Percentiles rank a stretch among this genome's conserved stretches.
Conservation (phyloP, 164 flowering plant species). For the Sedum album region DNA sequence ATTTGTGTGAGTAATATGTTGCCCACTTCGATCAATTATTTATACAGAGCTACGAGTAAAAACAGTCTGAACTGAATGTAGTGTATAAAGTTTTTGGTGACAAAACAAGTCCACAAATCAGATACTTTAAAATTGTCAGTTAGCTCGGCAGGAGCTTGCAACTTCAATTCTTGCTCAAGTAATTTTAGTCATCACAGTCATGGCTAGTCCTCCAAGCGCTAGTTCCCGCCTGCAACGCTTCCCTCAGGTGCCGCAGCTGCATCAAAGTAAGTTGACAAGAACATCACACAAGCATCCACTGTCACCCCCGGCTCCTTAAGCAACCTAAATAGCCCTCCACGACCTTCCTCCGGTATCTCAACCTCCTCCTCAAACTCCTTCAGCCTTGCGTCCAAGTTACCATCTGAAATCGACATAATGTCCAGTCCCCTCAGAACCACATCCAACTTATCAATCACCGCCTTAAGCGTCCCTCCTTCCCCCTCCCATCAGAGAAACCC, state of each 20-base stretch:
- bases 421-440: background rate
- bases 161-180: background rate
- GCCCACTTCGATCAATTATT: too few relatives aligned
- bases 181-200: background rate
- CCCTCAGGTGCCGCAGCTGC: background rate
- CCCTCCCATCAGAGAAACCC: background rate
- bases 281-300: background rate
- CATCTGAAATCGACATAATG: background rate
- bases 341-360: background rate
- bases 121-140: background rate
- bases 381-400: background rate
- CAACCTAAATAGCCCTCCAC: background rate
- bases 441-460: background rate
- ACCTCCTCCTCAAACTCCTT: background rate
- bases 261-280: background rate
- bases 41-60: background rate
- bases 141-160: background rate
- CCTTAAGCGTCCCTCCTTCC: background rate
- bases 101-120: background rate
- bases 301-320: background rate
- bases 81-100: too few relatives aligned
- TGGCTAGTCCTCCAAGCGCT: background rate
- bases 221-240: background rate
- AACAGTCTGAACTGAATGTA: too few relatives aligned
- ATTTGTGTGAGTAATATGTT: background rate